phyloP scores from a whole-genome alignment of 1,284 basidiomycete species.

The Malassezia restricta region DNA sequence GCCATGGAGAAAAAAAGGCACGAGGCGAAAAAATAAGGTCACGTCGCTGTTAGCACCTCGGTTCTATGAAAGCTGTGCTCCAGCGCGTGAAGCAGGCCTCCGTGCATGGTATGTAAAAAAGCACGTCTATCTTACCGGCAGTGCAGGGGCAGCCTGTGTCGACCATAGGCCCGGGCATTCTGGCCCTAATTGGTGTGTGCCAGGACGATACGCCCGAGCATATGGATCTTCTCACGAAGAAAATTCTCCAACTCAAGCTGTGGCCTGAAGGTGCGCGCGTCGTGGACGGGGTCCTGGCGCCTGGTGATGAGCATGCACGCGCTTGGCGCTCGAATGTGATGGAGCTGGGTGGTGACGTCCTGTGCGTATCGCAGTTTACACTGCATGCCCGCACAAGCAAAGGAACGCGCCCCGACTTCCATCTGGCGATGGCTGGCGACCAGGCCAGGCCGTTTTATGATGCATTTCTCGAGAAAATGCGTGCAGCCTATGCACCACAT shows the following conservation, averaged over 20 bases:
- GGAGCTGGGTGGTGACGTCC: constrained; percentile 35
- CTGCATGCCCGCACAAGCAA: constrained; percentile 32
- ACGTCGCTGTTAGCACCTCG: background rate
- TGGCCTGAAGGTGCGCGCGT: constrained; percentile 28
- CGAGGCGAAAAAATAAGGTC: background rate
- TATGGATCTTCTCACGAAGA: constrained; percentile 23
- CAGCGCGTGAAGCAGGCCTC: constrained; percentile 41
- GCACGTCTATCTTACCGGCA: constrained; percentile 1
- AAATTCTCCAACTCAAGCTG: constrained; percentile 31
- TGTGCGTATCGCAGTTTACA: constrained; percentile 44
- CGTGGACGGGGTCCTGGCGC: background rate
- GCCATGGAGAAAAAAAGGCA: background rate
- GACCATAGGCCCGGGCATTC: constrained; percentile 37
- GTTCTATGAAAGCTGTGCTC: constrained; percentile 33
- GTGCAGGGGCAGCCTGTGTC: constrained; percentile 37
- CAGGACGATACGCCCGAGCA: constrained; percentile 32
- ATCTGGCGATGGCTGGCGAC: constrained; percentile 30
- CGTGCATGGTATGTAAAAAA: constrained; percentile 29
- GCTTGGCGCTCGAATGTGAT: constrained; percentile 34
- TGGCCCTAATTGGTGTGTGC: constrained; percentile 36
- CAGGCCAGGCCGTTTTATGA: constrained; percentile 29
- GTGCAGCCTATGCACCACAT: constrained; percentile 19
- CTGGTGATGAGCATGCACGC: constrained; percentile 19
- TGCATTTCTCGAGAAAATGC: constrained; percentile 23
- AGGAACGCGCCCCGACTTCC: constrained; percentile 43